A percentile compares a stretch with the other conserved stretches of the same genome.
phyloP scores from a whole-genome alignment of 2,329 filamentous ascomycete species.

The Penicillium sp. region DNA sequence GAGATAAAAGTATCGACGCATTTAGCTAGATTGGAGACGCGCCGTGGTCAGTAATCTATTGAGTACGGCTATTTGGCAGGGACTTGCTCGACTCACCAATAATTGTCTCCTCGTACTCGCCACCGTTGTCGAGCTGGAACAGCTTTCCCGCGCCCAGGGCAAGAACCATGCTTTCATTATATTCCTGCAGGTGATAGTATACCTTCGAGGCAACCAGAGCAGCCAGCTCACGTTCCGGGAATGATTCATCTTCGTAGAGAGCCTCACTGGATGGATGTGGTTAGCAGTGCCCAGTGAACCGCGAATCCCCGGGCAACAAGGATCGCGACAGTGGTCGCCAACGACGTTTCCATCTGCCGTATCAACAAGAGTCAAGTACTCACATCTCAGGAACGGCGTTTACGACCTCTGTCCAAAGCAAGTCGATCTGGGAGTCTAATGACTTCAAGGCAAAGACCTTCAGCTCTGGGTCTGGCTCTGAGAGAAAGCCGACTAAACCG shows the following conservation, averaged over 20 bases:
- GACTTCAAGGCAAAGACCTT: conserved; percentile 92
- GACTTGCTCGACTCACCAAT: conserved; percentile 55
- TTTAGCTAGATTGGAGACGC: conserved; percentile 54
- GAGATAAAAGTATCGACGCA: conserved; percentile 97
- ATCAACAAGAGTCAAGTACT: conserved; percentile 30
- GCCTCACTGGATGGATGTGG: conserved; percentile 63
- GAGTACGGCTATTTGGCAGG: not conserved
- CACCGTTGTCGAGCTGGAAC: conserved; percentile 83
- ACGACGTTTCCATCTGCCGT: not conserved
- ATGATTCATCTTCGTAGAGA: conserved; percentile 92
- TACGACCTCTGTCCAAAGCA: conserved; percentile 96
- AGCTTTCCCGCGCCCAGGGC: conserved; percentile 90
- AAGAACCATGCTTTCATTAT: conserved; percentile 99
- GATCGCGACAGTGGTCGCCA: conserved; percentile 2
- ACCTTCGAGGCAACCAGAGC: conserved; percentile 95
- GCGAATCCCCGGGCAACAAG: conserved; percentile 1
- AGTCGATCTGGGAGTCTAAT: conserved; percentile 92
- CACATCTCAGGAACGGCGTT: conserved; percentile 91
- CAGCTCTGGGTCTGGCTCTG: conserved; percentile 89
- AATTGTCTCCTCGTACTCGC: conserved; percentile 98
- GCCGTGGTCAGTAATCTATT: conserved; percentile 5
- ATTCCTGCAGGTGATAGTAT: conserved; percentile 97
- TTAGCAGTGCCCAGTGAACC: conserved; percentile 13
- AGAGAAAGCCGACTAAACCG: conserved; percentile 89
- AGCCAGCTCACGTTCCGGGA: conserved; percentile 88